phyloP scores from a whole-genome alignment of 78 protist species.

The Dictyostelium firmibasis region DNA sequence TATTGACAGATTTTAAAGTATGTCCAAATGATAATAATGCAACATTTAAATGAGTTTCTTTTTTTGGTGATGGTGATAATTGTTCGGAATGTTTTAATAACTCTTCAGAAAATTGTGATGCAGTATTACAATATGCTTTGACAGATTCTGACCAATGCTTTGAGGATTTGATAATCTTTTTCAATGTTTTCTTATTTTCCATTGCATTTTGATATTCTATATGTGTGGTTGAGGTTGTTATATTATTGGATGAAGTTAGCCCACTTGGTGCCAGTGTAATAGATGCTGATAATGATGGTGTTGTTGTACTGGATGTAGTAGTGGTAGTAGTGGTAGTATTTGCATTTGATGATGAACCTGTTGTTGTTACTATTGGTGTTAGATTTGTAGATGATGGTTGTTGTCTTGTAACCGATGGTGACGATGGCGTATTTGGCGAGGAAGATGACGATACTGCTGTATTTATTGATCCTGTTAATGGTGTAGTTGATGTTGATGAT shows the following conservation, averaged over 20 bases:
- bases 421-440: background rate
- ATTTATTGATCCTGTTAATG: background rate
- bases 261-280: background rate
- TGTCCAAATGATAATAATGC: conserved; percentile 40
- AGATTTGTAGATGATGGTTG: background rate
- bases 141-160: conserved; percentile 63
- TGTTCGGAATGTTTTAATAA: conserved; percentile 67
- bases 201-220: conserved; percentile 39
- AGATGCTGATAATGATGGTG: conserved; percentile 2
- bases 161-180: conserved; percentile 27
- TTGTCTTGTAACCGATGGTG: conserved; percentile 3
- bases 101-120: conserved; percentile 59
- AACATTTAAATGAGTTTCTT: conserved; percentile 11
- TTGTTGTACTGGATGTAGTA: background rate
- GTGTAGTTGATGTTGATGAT: background rate
- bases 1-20: conserved; percentile 56
- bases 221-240: background rate
- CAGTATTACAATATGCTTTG: conserved; percentile 28
- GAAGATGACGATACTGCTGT: background rate
- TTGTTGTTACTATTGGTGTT: background rate
- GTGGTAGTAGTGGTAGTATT: background rate
- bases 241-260: background rate
- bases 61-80: conserved; percentile 20
- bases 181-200: conserved; percentile 65
- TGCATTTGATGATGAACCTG: background rate